Evolutionary conservation across 2,329 filamentous ascomycete species (phyloP).

Genomic region (Fusarium lyarnte): DNA sequence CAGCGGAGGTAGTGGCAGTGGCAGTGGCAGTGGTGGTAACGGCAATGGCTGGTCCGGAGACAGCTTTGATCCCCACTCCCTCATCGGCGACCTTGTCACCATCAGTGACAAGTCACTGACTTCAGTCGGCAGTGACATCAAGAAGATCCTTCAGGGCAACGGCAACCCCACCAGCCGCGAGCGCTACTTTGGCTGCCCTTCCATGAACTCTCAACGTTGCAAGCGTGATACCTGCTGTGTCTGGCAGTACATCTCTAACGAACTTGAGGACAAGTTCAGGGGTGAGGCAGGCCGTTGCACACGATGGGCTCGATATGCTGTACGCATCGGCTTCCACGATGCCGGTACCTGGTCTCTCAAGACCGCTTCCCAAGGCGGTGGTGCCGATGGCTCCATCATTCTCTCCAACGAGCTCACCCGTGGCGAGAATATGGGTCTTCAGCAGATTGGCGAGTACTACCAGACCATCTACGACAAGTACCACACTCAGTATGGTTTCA

Average conservation of each 20-base stretch:
- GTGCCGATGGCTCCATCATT: slow-evolving; percentile 59
- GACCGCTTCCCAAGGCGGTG: slow-evolving; percentile 48
- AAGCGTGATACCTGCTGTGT: slow-evolving; percentile 55
- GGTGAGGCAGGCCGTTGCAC: slow-evolving; percentile 54
- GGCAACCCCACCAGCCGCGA: slow-evolving; percentile 43
- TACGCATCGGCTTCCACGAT: slow-evolving; percentile 61
- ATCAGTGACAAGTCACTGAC: slow-evolving; percentile 47
- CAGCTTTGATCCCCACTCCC: slow-evolving; percentile 34
- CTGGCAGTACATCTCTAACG: slow-evolving; percentile 55
- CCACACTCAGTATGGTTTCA: slow-evolving; percentile 44
- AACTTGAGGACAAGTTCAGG: slow-evolving; percentile 50
- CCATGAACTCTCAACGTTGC: slow-evolving; percentile 42
- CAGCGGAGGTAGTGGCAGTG: background rate
- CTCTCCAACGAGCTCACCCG: slow-evolving; percentile 51
- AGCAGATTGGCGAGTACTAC: slow-evolving; percentile 54
- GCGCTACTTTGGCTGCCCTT: slow-evolving; percentile 38
- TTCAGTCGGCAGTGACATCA: slow-evolving; percentile 50
- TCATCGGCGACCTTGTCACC: slow-evolving; percentile 53
- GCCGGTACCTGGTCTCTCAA: slow-evolving; percentile 55
- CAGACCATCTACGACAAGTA: slow-evolving; percentile 54
- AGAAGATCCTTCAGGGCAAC: slow-evolving; percentile 48
- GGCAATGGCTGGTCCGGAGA: slow-evolving; percentile 19
- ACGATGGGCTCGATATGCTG: slow-evolving; percentile 53
- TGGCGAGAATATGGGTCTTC: slow-evolving; percentile 59
- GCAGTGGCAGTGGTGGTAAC: background rate